Base-by-base conservation (phyloP, 805 yeast genomes). In the Wickerhamiella brachini region DNA sequence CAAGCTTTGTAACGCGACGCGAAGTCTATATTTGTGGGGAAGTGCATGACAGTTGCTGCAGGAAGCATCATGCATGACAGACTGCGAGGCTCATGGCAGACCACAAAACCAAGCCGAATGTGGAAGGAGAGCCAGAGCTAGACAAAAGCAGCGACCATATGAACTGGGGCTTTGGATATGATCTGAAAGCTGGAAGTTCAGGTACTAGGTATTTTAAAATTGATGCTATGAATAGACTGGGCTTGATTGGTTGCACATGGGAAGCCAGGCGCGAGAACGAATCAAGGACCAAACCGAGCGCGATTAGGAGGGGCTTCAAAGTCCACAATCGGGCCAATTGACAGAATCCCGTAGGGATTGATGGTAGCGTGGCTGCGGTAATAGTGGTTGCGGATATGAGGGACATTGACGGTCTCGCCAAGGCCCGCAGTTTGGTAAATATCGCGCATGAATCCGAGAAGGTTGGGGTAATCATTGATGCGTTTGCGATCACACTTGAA, bases 331-430 rank as follows among this genome's bases (percentile, higher is more conserved):
- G 97, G 97, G 2, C 97, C 97, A 37, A 83, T 59, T 2, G 97
- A 95, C 2, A 95, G 83, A 56, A 93, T 83, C 1, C 83, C 81
- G 54, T 73, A 68, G 3, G 95, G 96, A 64, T 90, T 93, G 65
- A 87, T 83, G 47, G 75, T 76, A 43, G 76, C 64, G 65, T 89
- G 97, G 23, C 93, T 81, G 67, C 83, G 82, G 44, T 95, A 88
- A 71, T 90, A 90, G 69, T 89, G 97, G 61, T 74, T 72, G 67
- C 89, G 90, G 71, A 90, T 89, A 66, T 93, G 97, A 41, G 83
- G 86, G 62, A 93, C 86, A 63, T 84, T 74, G 18, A 95, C 86
- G 12, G 96, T 85, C 38, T 77, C 77, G 58, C 76, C 75, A 69
- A 90, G 85, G 9, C 82, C 86, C 18, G 80, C 79, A 52, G 75